A percentile compares a stretch with the other conserved stretches of the same genome.
phyloP scores from a whole-genome alignment of 805 yeast species.

The Lachancea meyersii region DNA sequence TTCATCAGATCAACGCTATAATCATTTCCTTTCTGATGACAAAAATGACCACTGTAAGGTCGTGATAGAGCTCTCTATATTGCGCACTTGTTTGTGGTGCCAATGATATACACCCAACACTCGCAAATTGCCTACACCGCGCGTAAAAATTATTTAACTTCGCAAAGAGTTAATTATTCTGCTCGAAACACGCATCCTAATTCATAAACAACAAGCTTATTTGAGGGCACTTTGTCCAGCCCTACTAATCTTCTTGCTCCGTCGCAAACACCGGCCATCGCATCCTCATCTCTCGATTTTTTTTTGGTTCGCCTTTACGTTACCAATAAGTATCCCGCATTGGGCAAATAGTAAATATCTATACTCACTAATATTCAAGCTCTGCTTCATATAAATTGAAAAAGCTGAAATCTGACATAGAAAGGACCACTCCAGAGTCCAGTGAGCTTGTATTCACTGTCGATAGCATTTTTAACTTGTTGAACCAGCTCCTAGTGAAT shows the following conservation, averaged over 20 bases:
- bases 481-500: no score
- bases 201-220: not conserved
- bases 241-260: not conserved
- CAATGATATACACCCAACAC: no score
- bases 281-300: not conserved
- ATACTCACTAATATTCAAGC: not conserved
- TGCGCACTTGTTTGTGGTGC: no score
- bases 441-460: not conserved
- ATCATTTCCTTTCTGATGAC: no score
- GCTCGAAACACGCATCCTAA: no score
- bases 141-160: no score
- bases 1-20: no score
- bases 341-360: slow-evolving; percentile 4
- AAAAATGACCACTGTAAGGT: no score
- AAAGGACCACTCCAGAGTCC: not conserved
- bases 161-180: no score
- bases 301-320: not conserved
- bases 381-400: not conserved
- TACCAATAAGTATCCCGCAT: slow-evolving; percentile 3
- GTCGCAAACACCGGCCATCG: not conserved
- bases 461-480: not conserved
- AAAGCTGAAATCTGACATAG: not conserved
- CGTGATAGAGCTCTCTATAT: no score
- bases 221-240: no score
- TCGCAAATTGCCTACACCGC: no score